Base-by-base conservation (phyloP, 306 rosid genomes). In the Castanea sativa region DNA sequence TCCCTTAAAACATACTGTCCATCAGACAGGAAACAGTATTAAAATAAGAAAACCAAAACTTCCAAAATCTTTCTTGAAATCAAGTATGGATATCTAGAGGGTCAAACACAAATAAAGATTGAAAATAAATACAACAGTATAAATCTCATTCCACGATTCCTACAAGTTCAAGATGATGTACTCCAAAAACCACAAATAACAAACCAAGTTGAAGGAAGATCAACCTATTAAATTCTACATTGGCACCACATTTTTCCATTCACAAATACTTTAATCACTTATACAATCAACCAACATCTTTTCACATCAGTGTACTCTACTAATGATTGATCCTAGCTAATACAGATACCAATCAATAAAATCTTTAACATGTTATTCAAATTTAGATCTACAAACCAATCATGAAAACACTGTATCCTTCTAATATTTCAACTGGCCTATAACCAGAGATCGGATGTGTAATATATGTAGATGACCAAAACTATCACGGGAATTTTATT, bases 1-100 rank as follows among this genome's bases (percentile, higher is more conserved):
- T 90, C 89, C 83, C 89, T 85, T 57, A 86, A 76, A 81, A 92
- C 94, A 84, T 92, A 88, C 97, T 90, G 94, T 51, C 20, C 86
- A 85, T 70, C 59, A 76, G 38, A 79, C 52, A 89, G 18, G 78
- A 23, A 67, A 76, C 73, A 56, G 55, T 52, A 55, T 41, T 32
- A 73, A 61, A 33, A 19, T 25, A 73, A 61, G 35, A 19, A 68
- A 68, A 13, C 52, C 25, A 49, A 68, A 67, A 35, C 52, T 35
- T 35, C 51, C 25, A 19, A 77, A 13, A 55, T 68, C 23, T 55
- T 77, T 25, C 61, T 20, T 7, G 56, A 7, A 76, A 65, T 76
- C 35, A 51, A 32, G 58, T 20, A 15, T 20, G 6, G 51, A 67
- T 65, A 6, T 29, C 35, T 20, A 55, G 13, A 38, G 25, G 52